A percentile compares a stretch with the other conserved stretches of the same genome.
These are phyloP conservation scores for Eimeria maxima DNA, from an alignment of 169 alveolate genomes.

Conservation along the genomic window DNA sequence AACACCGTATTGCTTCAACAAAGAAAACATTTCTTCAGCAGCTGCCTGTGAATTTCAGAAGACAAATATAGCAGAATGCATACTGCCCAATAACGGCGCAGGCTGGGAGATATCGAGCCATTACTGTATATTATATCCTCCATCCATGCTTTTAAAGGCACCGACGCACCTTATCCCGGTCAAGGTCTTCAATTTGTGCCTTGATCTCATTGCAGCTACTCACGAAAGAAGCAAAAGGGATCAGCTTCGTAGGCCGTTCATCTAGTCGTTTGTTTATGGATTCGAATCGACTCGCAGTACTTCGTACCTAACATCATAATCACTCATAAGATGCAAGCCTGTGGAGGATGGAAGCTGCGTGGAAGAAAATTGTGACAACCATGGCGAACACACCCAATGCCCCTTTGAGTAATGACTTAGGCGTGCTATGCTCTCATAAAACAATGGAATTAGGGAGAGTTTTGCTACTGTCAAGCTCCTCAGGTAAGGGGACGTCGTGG, in stretches of 20 bases:
- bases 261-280: constrained; percentile 72
- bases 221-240: constrained; percentile 75
- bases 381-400: not conserved
- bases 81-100: not conserved
- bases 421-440: not conserved
- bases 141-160: not conserved
- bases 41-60: constrained; percentile 29
- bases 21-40: constrained; percentile 81
- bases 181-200: constrained; percentile 75
- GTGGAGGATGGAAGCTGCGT: not conserved
- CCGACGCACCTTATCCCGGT: constrained; percentile 52
- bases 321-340: not conserved
- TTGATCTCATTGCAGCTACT: constrained; percentile 70
- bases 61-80: not conserved
- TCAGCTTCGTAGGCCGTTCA: constrained; percentile 74
- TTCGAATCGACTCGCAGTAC: constrained; percentile 66
- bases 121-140: not conserved
- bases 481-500: not conserved
- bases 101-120: not conserved
- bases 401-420: not conserved
- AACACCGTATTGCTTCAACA: constrained; percentile 80
- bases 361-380: not conserved
- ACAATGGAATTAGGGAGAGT: not conserved
- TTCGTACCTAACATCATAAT: constrained; percentile 40
- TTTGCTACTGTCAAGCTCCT: not conserved